These are phyloP conservation scores for Pleurotus sapidus DNA, from an alignment of 768 basidiomycete genomes.

Conservation along the genomic window DNA sequence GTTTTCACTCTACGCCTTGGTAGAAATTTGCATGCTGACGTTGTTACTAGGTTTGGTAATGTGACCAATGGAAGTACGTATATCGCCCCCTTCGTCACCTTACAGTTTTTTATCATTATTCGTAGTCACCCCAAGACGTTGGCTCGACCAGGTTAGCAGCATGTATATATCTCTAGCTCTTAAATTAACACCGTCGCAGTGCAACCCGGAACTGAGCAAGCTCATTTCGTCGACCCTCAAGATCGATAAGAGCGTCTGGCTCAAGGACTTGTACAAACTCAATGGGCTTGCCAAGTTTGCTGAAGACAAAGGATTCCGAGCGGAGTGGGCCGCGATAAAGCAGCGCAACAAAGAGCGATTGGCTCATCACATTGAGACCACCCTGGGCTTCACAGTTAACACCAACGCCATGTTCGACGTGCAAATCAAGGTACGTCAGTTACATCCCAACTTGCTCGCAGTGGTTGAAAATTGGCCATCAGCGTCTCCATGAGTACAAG, in stretches of 20 bases:
- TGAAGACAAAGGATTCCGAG: slow-evolving; percentile 73
- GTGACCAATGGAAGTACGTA: slow-evolving; percentile 89
- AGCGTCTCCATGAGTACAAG: slow-evolving; percentile 94
- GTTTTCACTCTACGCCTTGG: slow-evolving; percentile 21
- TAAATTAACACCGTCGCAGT: slow-evolving; percentile 45
- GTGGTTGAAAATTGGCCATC: slow-evolving; percentile 11
- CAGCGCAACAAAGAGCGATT: slow-evolving; percentile 88
- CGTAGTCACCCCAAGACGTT: slow-evolving; percentile 86
- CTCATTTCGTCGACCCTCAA: slow-evolving; percentile 85
- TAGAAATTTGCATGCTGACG: not conserved
- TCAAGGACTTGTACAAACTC: slow-evolving; percentile 79
- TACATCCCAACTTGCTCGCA: not conserved
- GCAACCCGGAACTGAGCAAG: slow-evolving; percentile 83
- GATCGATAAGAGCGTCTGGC: slow-evolving; percentile 73
- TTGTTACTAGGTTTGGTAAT: slow-evolving; percentile 60
- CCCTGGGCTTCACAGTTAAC: slow-evolving; percentile 68
- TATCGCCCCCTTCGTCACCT: not conserved
- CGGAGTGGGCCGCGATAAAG: slow-evolving; percentile 83
- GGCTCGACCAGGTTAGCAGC: slow-evolving; percentile 69
- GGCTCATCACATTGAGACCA: slow-evolving; percentile 69
- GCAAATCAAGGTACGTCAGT: slow-evolving; percentile 68
- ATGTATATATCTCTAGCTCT: not conserved
- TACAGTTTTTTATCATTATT: not conserved
- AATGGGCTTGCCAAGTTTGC: slow-evolving; percentile 70
- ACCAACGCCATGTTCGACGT: slow-evolving; percentile 85